Evolutionary conservation across 1,139 yeast genomes (phyloP).

Genomic region (Torulaspora globosa): DNA sequence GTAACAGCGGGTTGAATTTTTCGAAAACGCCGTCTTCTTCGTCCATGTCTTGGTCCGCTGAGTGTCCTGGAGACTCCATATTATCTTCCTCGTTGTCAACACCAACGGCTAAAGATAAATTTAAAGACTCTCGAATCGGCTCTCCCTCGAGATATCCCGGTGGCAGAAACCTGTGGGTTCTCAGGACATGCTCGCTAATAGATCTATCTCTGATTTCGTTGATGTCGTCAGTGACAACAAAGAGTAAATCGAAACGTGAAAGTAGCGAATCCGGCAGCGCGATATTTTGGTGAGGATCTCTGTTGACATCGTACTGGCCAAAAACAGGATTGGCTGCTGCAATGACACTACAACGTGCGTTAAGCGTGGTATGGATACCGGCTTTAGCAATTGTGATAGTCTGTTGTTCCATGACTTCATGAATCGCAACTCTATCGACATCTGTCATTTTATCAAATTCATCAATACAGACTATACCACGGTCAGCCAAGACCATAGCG

Average conservation of each 20-base stretch:
- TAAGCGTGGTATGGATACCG: slow-evolving; percentile 93
- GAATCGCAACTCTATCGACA: slow-evolving; percentile 94
- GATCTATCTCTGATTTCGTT: slow-evolving; percentile 79
- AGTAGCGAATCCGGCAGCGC: slow-evolving; percentile 94
- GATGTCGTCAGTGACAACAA: slow-evolving; percentile 94
- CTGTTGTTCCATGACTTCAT: slow-evolving; percentile 99
- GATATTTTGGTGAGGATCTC: slow-evolving; percentile 94
- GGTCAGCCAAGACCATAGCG: slow-evolving; percentile 97
- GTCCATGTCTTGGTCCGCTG: slow-evolving; percentile 35
- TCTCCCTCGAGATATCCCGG: slow-evolving; percentile 92
- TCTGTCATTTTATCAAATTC: slow-evolving; percentile 98
- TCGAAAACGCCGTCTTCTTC: slow-evolving; percentile 60
- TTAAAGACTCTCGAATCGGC: slow-evolving; percentile 77
- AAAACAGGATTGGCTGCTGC: slow-evolving; percentile 99
- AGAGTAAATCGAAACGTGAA: slow-evolving; percentile 93
- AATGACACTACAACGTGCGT: slow-evolving; percentile 94
- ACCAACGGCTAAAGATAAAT: slow-evolving; percentile 76
- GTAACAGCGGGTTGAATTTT: slow-evolving; percentile 76
- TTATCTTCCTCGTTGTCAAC: slow-evolving; percentile 42
- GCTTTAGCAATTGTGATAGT: slow-evolving; percentile 98
- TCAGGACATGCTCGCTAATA: slow-evolving; percentile 89
- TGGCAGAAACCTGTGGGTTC: slow-evolving; percentile 88
- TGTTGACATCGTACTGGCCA: slow-evolving; percentile 94
- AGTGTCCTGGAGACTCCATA: slow-evolving; percentile 23
- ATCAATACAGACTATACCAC: slow-evolving; percentile 97